Evolutionary conservation across 306 rosid species (phyloP).

Genomic region (Rosa persica): DNA sequence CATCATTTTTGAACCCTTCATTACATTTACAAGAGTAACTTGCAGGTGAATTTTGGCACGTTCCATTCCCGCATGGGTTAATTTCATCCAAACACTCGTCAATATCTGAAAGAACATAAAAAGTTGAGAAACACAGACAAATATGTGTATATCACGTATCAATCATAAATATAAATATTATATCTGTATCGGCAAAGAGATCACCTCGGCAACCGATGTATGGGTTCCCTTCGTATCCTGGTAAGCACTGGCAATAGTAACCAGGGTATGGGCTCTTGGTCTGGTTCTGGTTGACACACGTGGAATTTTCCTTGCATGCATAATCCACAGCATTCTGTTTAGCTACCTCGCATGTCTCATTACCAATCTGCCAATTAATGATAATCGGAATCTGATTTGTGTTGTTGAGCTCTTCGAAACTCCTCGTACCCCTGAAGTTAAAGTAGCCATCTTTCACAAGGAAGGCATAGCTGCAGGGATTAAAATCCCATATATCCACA

Average conservation of each 20-base stretch:
- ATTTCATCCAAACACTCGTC: constrained; percentile 31
- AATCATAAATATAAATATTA: too few species aligned
- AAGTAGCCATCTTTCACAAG: background rate
- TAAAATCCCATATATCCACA: background rate
- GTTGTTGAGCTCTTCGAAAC: background rate
- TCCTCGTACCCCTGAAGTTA: background rate
- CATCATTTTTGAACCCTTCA: background rate
- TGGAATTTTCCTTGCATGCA: background rate
- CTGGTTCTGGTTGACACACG: too few species aligned
- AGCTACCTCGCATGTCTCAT: background rate
- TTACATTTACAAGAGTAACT: background rate
- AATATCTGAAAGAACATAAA: constrained; percentile 22
- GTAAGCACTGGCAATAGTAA: background rate
- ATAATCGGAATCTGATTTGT: background rate
- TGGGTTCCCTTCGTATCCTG: constrained; percentile 13
- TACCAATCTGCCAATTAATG: constrained; percentile 5
- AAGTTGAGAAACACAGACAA: background rate
- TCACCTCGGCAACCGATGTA: constrained; percentile 28
- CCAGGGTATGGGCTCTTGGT: background rate
- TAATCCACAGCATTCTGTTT: background rate
- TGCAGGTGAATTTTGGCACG: background rate
- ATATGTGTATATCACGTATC: too few species aligned
- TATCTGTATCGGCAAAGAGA: background rate
- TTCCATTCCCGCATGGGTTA: constrained; percentile 9
- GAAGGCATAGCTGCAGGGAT: constrained; percentile 20